Evolutionary conservation across 2,329 filamentous ascomycete species (phyloP).

Genomic region (Pseudocercospora eumusae): DNA sequence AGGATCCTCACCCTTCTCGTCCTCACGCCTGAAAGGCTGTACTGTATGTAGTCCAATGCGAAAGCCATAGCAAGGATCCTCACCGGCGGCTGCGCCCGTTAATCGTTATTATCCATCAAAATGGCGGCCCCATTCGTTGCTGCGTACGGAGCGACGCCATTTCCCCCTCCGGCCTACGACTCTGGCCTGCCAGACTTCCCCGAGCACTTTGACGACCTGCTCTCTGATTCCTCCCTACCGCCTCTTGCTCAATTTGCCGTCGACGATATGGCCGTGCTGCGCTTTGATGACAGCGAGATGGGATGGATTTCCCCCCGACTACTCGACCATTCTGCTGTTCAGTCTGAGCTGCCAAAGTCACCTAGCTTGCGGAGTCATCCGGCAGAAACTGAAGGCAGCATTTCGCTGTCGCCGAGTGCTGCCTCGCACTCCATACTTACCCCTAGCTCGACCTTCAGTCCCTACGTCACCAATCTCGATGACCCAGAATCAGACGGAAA

Average conservation of each 20-base stretch:
- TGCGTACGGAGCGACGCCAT: neutral
- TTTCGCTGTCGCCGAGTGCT: slow-evolving; percentile 30
- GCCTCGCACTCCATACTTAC: slow-evolving; percentile 28
- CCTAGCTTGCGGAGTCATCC: slow-evolving; percentile 20
- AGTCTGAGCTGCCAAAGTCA: slow-evolving; percentile 19
- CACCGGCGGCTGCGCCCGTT: slow-evolving; percentile 10
- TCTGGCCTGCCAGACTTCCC: slow-evolving; percentile 11
- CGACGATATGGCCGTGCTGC: slow-evolving; percentile 13
- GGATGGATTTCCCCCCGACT: neutral
- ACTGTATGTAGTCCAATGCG: neutral
- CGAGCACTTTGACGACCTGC: neutral
- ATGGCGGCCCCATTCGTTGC: neutral
- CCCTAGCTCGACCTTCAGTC: slow-evolving; percentile 28
- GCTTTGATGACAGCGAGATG: slow-evolving; percentile 6
- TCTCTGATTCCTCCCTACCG: neutral
- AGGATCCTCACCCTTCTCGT: slow-evolving; percentile 4
- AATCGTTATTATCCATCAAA: neutral
- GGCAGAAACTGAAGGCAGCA: neutral
- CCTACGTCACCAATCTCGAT: slow-evolving; percentile 21
- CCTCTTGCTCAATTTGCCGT: neutral
- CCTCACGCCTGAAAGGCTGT: neutral
- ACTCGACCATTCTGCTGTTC: slow-evolving; percentile 6
- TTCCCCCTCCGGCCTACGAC: slow-evolving; percentile 13
- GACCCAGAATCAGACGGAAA: slow-evolving; percentile 23
- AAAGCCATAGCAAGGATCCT: neutral